Percentiles rank a stretch among this genome's conserved stretches.
Evolutionary conservation across 2,329 filamentous ascomycete species (phyloP).

Genomic region (Cladosporium cucumerinum): DNA sequence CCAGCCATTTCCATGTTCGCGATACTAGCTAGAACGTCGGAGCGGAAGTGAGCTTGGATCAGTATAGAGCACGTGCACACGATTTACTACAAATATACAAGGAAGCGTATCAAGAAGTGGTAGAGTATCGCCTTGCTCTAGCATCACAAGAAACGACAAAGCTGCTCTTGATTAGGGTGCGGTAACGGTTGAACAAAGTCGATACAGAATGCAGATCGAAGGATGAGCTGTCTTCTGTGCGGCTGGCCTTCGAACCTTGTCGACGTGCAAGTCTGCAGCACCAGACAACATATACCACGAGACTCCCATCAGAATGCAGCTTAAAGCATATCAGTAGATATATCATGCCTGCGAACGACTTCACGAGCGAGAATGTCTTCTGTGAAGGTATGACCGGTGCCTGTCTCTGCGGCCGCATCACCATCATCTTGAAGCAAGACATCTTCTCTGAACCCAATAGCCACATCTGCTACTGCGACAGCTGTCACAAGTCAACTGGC

Average conservation of each 20-base stretch:
- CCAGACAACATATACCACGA: not conserved
- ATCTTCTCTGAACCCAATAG: constrained; percentile 42
- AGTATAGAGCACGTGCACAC: not conserved
- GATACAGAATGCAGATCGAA: not conserved
- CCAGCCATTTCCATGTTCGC: not conserved
- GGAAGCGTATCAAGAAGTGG: not conserved
- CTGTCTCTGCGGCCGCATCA: constrained; percentile 35
- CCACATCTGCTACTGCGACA: constrained; percentile 46
- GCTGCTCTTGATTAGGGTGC: too few relatives aligned
- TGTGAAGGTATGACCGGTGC: constrained; percentile 23
- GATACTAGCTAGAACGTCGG: not conserved
- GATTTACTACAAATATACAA: not conserved
- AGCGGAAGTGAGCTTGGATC: not conserved
- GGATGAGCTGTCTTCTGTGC: not conserved
- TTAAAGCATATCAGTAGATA: not conserved
- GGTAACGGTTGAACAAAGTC: not conserved
- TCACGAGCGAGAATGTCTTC: constrained; percentile 29
- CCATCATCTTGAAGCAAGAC: constrained; percentile 46
- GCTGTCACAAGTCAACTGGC: constrained; percentile 45
- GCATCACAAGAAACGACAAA: too few relatives aligned
- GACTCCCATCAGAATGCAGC: not conserved
- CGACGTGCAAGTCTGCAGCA: too few relatives aligned
- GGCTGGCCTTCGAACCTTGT: not conserved
- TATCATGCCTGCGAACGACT: not conserved
- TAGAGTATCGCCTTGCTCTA: not conserved